A percentile compares a stretch with the other conserved stretches of the same genome.
These are phyloP conservation scores for Amylostereum chailletii DNA, from an alignment of 1,284 basidiomycete genomes.

Conservation along the genomic window DNA sequence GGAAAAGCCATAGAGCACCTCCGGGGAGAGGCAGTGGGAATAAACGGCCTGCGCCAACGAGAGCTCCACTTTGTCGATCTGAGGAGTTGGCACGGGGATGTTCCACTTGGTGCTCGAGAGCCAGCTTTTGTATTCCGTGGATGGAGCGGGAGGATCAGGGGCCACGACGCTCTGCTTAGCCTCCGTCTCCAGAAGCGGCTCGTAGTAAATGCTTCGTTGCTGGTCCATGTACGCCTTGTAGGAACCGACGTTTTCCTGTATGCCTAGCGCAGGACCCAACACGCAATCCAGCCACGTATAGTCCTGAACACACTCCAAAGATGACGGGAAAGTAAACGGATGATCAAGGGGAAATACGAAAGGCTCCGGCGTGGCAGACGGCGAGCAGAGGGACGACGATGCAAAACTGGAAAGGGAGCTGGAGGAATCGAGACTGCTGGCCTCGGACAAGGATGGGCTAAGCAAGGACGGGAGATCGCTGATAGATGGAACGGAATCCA, in stretches of 20 bases:
- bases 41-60: too few species aligned
- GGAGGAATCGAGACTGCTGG: not conserved
- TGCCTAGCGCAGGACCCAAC: slow-evolving; percentile 35
- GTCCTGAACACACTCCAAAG: slow-evolving; percentile 34
- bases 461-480: too few species aligned
- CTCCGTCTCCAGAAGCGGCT: slow-evolving; percentile 20
- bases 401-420: not conserved
- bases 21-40: too few species aligned
- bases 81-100: too few species aligned
- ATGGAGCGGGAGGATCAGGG: not conserved
- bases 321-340: not conserved
- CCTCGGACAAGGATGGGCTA: too few species aligned
- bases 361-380: not conserved
- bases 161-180: slow-evolving; percentile 1
- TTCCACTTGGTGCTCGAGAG: too few species aligned
- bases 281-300: slow-evolving; percentile 43
- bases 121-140: not conserved
- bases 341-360: slow-evolving; percentile 2
- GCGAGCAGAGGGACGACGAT: slow-evolving; percentile 5
- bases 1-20: too few species aligned
- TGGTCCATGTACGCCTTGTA: slow-evolving; percentile 47
- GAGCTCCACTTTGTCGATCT: too few species aligned
- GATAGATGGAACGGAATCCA: too few species aligned
- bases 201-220: slow-evolving; percentile 35
- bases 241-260: slow-evolving; percentile 43